These are phyloP conservation scores for Leccinum olivaceopallidum DNA, from an alignment of 768 basidiomycete genomes.

Conservation along the genomic window DNA sequence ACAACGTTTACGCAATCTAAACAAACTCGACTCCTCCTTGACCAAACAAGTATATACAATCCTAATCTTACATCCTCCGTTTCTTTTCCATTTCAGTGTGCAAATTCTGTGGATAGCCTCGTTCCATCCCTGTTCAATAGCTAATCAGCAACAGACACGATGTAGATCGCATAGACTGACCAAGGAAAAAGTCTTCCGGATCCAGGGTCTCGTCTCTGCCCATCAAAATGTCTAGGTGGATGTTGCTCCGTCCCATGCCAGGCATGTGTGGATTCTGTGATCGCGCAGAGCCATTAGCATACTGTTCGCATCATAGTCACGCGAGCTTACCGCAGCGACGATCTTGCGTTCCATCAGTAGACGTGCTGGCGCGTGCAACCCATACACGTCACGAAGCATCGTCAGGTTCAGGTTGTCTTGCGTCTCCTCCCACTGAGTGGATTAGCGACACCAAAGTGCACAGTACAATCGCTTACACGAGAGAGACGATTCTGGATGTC, in stretches of 20 bases:
- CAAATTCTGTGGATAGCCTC: conserved; percentile 49
- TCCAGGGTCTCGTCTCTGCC: conserved; percentile 87
- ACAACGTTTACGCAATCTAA: background rate
- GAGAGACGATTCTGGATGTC: conserved; percentile 71
- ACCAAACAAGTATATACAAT: conserved; percentile 29
- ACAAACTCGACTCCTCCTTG: background rate
- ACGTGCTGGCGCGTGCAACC: conserved; percentile 87
- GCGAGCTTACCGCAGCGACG: conserved; percentile 58
- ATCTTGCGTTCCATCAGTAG: conserved; percentile 93
- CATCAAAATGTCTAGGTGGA: conserved; percentile 91
- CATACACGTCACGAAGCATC: conserved; percentile 80
- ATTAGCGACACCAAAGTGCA: background rate
- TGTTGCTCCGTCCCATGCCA: conserved; percentile 64
- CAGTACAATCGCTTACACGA: conserved; percentile 51
- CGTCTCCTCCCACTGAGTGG: conserved; percentile 84
- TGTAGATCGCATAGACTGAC: conserved; percentile 40
- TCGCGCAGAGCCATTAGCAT: conserved; percentile 1
- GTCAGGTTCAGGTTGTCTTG: conserved; percentile 87
- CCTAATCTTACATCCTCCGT: conserved; percentile 39
- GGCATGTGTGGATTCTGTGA: conserved; percentile 67
- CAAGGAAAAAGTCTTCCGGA: conserved; percentile 76
- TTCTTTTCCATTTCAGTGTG: conserved; percentile 72
- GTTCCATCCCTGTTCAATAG: conserved; percentile 50
- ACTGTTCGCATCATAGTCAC: background rate
- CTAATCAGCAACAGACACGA: conserved; percentile 5